These are phyloP conservation scores for Spizellomyces punctatus DNA, from an alignment of 192 early-diverging fungal species.

Conservation along the genomic window DNA sequence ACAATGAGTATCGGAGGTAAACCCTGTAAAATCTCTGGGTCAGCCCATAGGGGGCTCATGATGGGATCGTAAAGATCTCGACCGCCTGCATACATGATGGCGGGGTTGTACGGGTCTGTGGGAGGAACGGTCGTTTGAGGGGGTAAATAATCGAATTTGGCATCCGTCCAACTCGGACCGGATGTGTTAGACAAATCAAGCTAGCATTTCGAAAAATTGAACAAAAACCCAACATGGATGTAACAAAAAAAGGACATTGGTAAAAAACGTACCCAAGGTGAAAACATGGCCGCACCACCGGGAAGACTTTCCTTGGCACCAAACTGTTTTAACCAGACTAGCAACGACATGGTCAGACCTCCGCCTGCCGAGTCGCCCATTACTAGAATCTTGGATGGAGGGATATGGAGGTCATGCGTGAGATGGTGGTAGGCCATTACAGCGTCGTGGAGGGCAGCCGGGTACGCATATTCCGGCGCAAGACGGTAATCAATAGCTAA, in stretches of 20 bases:
- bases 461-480: conserved; percentile 48
- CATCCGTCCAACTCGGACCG: conserved; percentile 36
- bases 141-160: background rate
- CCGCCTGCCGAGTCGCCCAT: conserved; percentile 44
- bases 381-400: conserved; percentile 41
- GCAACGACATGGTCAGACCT: conserved; percentile 2
- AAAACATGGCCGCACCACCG: too few species aligned
- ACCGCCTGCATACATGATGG: conserved; percentile 1
- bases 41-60: background rate
- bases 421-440: conserved; percentile 49
- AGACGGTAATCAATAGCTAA: conserved; percentile 40
- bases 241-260: too few species aligned
- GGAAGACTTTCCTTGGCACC: too few species aligned
- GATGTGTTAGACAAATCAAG: conserved; percentile 38
- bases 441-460: conserved; percentile 47
- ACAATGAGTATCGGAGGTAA: background rate
- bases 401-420: conserved; percentile 13
- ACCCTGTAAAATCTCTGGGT: background rate
- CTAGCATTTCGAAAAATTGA: conserved; percentile 27
- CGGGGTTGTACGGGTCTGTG: conserved; percentile 1
- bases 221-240: too few species aligned
- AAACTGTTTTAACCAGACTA: background rate
- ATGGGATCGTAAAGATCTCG: background rate
- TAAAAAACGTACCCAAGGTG: too few species aligned
- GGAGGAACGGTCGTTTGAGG: background rate